Conservation (phyloP, 192 early-diverging fungal genomes). For the Coemansia sp. region DNA sequence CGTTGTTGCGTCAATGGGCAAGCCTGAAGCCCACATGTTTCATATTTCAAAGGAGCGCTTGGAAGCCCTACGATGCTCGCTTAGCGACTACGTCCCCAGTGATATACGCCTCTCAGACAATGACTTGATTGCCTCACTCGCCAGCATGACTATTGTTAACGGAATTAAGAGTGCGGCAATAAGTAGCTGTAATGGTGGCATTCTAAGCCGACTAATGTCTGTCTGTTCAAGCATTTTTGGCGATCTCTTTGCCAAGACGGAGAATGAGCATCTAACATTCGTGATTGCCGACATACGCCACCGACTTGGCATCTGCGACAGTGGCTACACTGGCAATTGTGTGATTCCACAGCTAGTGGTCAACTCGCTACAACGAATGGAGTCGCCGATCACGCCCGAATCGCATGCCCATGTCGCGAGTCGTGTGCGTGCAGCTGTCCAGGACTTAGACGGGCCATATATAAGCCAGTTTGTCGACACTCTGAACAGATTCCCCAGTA, state of each 20-base stretch:
- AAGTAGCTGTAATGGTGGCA: not conserved
- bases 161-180: not conserved
- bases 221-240: not conserved
- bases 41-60: slow-evolving; percentile 3
- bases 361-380: not conserved
- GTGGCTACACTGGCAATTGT: not conserved
- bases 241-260: not conserved
- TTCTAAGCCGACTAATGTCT: not conserved
- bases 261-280: not conserved
- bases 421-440: not conserved
- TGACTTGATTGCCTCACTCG: not conserved
- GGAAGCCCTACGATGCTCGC: not conserved
- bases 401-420: not conserved
- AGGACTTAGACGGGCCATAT: not conserved
- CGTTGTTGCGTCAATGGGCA: not conserved
- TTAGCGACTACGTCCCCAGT: not conserved
- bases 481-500: not conserved
- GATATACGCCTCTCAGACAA: not conserved
- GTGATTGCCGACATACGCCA: not conserved
- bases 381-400: not conserved
- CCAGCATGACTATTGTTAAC: not conserved
- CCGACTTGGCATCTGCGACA: not conserved
- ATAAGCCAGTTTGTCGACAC: slow-evolving; percentile 8
- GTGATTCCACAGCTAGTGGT: not conserved
- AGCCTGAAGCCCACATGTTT: slow-evolving; percentile 16